Evolutionary conservation across 139 green algal genomes (phyloP), one percentile per base, ranked within the genome.

Genomic region (Edaphochlamys debaryana): DNA sequence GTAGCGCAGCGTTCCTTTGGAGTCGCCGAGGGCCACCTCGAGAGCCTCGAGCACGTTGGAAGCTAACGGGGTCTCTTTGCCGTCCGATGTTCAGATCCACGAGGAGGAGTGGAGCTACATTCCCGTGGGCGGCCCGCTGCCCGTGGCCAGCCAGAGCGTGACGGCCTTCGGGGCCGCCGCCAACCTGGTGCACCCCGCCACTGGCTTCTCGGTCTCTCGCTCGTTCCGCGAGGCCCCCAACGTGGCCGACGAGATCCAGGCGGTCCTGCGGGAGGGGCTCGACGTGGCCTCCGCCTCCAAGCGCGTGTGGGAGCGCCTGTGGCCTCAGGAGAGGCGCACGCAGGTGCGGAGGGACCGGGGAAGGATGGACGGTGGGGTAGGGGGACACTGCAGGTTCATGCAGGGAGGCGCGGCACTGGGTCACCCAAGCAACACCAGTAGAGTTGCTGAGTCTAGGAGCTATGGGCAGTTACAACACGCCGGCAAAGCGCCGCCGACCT

Each of bases 41-140:
- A n/a, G n/a, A n/a, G n/a, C n/a, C n/a, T n/a, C n/a, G n/a, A n/a
- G n/a, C n/a, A n/a, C n/a, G n/a, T n/a, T n/a, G n/a, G n/a, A n/a
- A n/a, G n/a, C n/a, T n/a, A n/a, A n/a, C n/a, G n/a, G n/a, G n/a
- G n/a, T n/a, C n/a, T n/a, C n/a, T n/a, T n/a, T n/a, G n/a, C n/a
- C n/a, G n/a, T n/a, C n/a, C n/a, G n/a, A n/a, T n/a, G n/a, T n/a
- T n/a, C 87, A 92, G 85, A 85, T 98, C 23, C 87, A 95, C 42
- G 96, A 98, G 75, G 95, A 98, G 88, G 96, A 98, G 89, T 98
- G 95, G 95, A 95, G 88, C 48, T 98, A 98, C 91, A 98, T 98
- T 67, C 96, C 96, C 7, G 93, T 98, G 69, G 96, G 96, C 20
- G 95, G 95, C 29, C 93, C 96, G 0, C 85, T 98, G 88, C 96